These are phyloP conservation scores for Aquilaria agallochum DNA, from an alignment of 441 rosid species.

Conservation along the genomic window DNA sequence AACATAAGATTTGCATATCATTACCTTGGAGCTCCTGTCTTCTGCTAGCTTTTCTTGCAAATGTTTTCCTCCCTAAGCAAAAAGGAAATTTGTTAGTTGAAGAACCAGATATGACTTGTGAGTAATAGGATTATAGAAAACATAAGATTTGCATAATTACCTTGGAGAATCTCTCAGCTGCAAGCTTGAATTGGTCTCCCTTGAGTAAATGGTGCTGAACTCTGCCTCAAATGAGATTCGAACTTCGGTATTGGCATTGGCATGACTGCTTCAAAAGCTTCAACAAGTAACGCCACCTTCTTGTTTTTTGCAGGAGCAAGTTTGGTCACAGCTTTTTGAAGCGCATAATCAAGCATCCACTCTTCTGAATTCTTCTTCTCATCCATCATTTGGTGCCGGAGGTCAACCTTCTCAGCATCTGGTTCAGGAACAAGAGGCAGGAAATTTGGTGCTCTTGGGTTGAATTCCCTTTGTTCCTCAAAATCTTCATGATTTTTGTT, in stretches of 20 bases:
- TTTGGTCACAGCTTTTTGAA: conserved; percentile 52
- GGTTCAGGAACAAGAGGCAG: conserved; percentile 52
- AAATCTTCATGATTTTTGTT: conserved; percentile 24
- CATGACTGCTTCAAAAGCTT: conserved; percentile 60
- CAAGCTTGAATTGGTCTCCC: conserved; percentile 76
- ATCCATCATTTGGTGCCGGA: conserved; percentile 55
- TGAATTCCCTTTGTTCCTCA: conserved; percentile 46
- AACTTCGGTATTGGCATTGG: conserved; percentile 46
- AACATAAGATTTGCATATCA: neutral
- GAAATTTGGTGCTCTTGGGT: conserved; percentile 80
- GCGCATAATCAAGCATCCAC: conserved; percentile 72
- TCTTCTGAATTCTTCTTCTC: conserved; percentile 58
- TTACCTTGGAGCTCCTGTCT: too few relatives aligned
- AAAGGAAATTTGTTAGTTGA: too few relatives aligned
- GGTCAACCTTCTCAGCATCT: conserved; percentile 57
- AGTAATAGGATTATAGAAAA: neutral
- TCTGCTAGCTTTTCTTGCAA: too few relatives aligned
- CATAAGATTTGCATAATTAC: conserved; percentile 17
- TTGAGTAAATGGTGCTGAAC: conserved; percentile 40
- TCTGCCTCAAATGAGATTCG: conserved; percentile 28
- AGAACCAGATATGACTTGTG: too few relatives aligned
- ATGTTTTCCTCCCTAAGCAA: too few relatives aligned
- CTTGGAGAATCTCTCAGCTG: conserved; percentile 35
- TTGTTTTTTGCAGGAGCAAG: conserved; percentile 62
- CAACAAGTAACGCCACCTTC: conserved; percentile 69